These are phyloP conservation scores for Knufia fluminis DNA, from an alignment of 2,329 filamentous ascomycete genomes.

Conservation along the genomic window DNA sequence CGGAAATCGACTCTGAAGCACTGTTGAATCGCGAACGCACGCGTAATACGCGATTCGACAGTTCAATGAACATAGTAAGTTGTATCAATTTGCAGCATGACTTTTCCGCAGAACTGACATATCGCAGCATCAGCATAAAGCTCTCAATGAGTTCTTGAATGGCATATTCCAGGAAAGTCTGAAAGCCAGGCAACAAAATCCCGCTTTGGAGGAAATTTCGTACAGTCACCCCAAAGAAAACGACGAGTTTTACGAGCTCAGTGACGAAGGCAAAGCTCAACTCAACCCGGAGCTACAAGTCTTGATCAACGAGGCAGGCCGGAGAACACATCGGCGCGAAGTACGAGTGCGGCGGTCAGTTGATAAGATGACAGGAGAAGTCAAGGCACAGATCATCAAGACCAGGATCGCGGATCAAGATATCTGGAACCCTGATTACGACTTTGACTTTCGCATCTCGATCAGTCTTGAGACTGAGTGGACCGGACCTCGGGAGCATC, in stretches of 20 bases:
- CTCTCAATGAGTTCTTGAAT: constrained; percentile 80
- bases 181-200: constrained; percentile 26
- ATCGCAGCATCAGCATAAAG: constrained; percentile 63
- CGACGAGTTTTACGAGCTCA: constrained; percentile 75
- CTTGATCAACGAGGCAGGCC: constrained; percentile 43
- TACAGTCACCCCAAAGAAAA: constrained; percentile 77
- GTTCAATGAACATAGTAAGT: constrained; percentile 79
- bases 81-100: constrained; percentile 5
- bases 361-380: constrained; percentile 60
- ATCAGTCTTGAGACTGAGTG: constrained; percentile 91
- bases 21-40: constrained; percentile 52
- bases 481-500: constrained; percentile 54
- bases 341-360: constrained; percentile 52
- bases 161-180: constrained; percentile 43
- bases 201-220: constrained; percentile 53
- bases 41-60: constrained; percentile 59
- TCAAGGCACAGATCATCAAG: constrained; percentile 83
- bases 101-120: constrained; percentile 16
- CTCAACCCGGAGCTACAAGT: constrained; percentile 57
- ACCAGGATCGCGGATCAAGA: constrained; percentile 80
- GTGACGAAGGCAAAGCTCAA: constrained; percentile 47
- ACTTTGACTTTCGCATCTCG: constrained; percentile 85
- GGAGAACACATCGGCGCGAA: constrained; percentile 35
- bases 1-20: constrained; percentile 58
- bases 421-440: constrained; percentile 64